These are phyloP conservation scores for Guadua angustifolia DNA, from an alignment of 176 grass and related monocot species.

Conservation along the genomic window DNA sequence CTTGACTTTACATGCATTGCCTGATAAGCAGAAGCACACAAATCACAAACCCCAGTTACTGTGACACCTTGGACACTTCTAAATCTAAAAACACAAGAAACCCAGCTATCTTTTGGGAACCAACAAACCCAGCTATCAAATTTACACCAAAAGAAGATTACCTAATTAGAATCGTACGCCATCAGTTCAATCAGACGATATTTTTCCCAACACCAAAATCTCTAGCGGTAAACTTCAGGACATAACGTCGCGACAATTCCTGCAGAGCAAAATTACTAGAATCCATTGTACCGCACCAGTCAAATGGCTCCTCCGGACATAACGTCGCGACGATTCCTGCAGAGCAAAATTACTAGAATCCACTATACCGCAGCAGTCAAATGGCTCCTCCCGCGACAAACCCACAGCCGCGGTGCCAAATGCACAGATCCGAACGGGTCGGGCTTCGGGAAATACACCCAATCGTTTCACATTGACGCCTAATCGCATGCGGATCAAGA, in stretches of 20 bases:
- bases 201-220: slow-evolving; percentile 5
- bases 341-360: slow-evolving; percentile 8
- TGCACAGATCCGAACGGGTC: slow-evolving; percentile 24
- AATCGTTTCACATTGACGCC: background rate
- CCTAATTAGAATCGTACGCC: background rate
- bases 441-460: background rate
- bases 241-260: background rate
- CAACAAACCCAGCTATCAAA: background rate
- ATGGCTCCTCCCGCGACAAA: slow-evolving; percentile 1
- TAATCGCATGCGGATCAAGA: background rate
- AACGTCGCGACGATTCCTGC: background rate
- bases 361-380: background rate
- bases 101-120: background rate
- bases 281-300: background rate
- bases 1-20: background rate
- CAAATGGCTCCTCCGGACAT: slow-evolving; percentile 2
- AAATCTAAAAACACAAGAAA: background rate
- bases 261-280: background rate
- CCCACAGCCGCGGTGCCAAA: background rate
- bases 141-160: background rate
- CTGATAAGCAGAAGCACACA: background rate
- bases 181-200: background rate
- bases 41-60: slow-evolving; percentile 12
- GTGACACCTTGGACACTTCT: background rate
- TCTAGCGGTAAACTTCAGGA: background rate